Evolutionary conservation across 1,284 basidiomycete genomes (phyloP), one percentile per base, ranked within the genome.

Genomic region (Athelia sp.): DNA sequence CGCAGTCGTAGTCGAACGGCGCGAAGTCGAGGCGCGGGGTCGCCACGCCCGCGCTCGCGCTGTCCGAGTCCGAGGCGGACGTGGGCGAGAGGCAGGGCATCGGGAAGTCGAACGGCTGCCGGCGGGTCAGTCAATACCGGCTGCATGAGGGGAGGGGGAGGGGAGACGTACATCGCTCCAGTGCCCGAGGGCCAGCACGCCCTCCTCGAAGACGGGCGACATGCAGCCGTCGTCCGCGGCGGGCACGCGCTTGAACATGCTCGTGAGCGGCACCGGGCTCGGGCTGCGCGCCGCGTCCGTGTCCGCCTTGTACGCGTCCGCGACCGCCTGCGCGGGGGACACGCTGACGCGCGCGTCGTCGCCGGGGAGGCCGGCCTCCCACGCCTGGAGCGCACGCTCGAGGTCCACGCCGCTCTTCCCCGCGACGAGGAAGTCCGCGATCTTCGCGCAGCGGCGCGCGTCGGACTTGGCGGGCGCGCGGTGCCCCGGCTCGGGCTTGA

Each of bases 181-280:
- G 19, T 40, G 36, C 8, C n/a, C n/a, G n/a, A n/a, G n/a, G n/a
- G n/a, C 36, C 36, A 8, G 36, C 36, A 21, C n/a, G 15, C 19
- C 15, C 15, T 21, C 8, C 36, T 40, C 36, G 36, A 40, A 40
- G n/a, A 40, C 36, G 36, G 36, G 36, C n/a, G 36, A 40, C n/a
- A 40, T n/a, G 19, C n/a, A 8, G 19, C 36, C 36, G 15, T n/a
- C 36, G 8, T 8, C 36, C 2, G 72, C 76, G 26, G 81, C 82
- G 2, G 76, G 65, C 15, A 79, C 79, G 44, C 81, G 78, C 58
- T 71, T 78, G 66, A 77, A 79, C 76, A 82, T 79, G 32, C 76
- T 68, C 4, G 78, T 80, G 43, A 81, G 71, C 3, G 79, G 74
- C 19, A 78, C 65, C 26, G 69, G 62, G 18, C 65, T 67, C 55